Evolutionary conservation across 1,139 yeast genomes (phyloP).

Genomic region (Dujonia santamariae): DNA sequence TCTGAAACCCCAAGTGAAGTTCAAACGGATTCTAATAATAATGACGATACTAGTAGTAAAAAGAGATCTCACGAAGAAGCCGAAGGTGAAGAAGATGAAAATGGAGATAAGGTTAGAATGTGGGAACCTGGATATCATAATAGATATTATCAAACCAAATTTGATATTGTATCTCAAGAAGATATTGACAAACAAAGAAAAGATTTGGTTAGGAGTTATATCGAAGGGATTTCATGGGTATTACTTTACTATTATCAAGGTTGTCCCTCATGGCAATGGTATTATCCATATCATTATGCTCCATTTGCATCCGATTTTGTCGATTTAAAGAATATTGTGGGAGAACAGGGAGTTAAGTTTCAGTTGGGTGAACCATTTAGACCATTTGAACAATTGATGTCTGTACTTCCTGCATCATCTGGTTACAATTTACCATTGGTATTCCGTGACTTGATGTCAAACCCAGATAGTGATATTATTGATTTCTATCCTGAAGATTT

Average conservation of each 20-base stretch:
- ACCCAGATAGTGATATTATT: slow-evolving; percentile 75
- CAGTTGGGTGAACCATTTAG: slow-evolving; percentile 75
- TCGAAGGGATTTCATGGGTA: slow-evolving; percentile 97
- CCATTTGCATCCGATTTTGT: slow-evolving; percentile 92
- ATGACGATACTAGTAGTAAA: slow-evolving; percentile 23
- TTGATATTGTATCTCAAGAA: slow-evolving; percentile 52
- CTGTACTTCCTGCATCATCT: slow-evolving; percentile 95
- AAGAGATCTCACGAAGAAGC: slow-evolving; percentile 16
- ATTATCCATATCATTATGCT: slow-evolving; percentile 94
- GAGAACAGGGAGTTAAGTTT: slow-evolving; percentile 60
- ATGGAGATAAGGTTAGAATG: slow-evolving; percentile 61
- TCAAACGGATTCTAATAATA: slow-evolving; percentile 12
- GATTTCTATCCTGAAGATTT: slow-evolving; percentile 91
- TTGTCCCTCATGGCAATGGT: slow-evolving; percentile 99
- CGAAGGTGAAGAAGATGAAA: slow-evolving; percentile 19
- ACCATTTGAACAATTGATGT: slow-evolving; percentile 96
- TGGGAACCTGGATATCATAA: slow-evolving; percentile 87
- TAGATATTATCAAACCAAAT: slow-evolving; percentile 78
- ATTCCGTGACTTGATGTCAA: slow-evolving; percentile 80
- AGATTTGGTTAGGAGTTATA: slow-evolving; percentile 67
- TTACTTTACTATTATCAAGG: slow-evolving; percentile 92
- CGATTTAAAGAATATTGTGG: slow-evolving; percentile 43
- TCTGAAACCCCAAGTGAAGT: slow-evolving; percentile 14
- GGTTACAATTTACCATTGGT: slow-evolving; percentile 87
- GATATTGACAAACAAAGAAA: slow-evolving; percentile 56